phyloP scores from a whole-genome alignment of 148 eudicot genomes.

The Simmondsia chinensis region DNA sequence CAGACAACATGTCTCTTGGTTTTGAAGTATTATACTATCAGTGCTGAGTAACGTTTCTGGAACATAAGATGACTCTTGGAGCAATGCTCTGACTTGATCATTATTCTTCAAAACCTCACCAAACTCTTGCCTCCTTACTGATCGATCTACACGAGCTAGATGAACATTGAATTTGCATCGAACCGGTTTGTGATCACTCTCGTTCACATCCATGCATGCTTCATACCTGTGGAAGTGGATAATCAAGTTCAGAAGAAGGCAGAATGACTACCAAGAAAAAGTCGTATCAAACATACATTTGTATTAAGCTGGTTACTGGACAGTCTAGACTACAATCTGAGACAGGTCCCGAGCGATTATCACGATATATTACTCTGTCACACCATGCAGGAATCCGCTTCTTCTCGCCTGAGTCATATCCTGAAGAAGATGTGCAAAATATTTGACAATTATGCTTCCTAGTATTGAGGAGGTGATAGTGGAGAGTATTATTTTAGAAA shows the following conservation, averaged over 20 bases:
- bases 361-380: constrained; percentile 85
- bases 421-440: constrained; percentile 21
- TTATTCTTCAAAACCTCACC: constrained; percentile 55
- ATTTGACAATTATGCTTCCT: neutral
- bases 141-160: constrained; percentile 80
- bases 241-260: neutral
- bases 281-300: constrained; percentile 39
- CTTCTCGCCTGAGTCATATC: constrained; percentile 99
- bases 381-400: constrained; percentile 99
- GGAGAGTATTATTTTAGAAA: no score
- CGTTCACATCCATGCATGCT: constrained; percentile 93
- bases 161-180: constrained; percentile 74
- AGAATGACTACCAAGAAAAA: neutral
- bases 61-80: constrained; percentile 38
- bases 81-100: constrained; percentile 32
- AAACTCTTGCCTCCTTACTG: constrained; percentile 76
- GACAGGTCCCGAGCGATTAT: constrained; percentile 46
- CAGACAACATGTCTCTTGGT: constrained; percentile 47
- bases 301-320: constrained; percentile 57
- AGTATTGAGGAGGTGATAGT: no score
- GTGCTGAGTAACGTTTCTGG: constrained; percentile 59
- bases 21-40: constrained; percentile 50
- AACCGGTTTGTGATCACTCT: constrained; percentile 96
- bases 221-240: constrained; percentile 50
- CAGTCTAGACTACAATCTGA: constrained; percentile 75